A percentile compares a stretch with the other conserved stretches of the same genome.
phyloP scores from a whole-genome alignment of 2,329 filamentous ascomycete genomes.

The Aaosphaeria arxii region DNA sequence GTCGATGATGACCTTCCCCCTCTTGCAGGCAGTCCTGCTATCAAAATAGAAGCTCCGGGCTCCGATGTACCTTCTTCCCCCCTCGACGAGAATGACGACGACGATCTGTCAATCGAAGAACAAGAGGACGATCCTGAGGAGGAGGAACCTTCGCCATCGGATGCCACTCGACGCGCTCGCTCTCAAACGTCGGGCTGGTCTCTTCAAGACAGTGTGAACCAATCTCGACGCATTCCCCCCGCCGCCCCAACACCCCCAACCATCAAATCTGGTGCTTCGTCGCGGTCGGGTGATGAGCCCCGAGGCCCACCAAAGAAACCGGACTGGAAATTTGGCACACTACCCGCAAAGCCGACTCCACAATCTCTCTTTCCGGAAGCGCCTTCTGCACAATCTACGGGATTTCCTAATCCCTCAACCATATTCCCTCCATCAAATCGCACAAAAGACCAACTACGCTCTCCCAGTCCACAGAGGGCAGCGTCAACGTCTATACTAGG shows the following conservation, averaged over 20 bases:
- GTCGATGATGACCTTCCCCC: slow-evolving; percentile 41
- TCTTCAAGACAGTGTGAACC: slow-evolving; percentile 20
- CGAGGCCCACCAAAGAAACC: slow-evolving; percentile 14
- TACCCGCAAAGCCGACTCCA: slow-evolving; percentile 5
- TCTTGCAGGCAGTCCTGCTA: slow-evolving; percentile 47
- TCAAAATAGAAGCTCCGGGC: slow-evolving; percentile 39
- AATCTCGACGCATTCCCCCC: slow-evolving; percentile 22
- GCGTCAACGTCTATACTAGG: slow-evolving; percentile 47
- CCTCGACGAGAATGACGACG: slow-evolving; percentile 22
- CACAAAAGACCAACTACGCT: slow-evolving; percentile 59
- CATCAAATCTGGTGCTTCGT: slow-evolving; percentile 21
- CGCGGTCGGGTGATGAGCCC: slow-evolving; percentile 14
- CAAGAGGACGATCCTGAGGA: slow-evolving; percentile 40
- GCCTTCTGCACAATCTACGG: slow-evolving; percentile 20
- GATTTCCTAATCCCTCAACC: slow-evolving; percentile 43
- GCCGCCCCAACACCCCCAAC: slow-evolving; percentile 31
- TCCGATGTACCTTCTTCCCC: slow-evolving; percentile 32
- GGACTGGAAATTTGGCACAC: background rate
- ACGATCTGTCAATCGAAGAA: slow-evolving; percentile 42
- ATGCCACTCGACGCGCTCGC: slow-evolving; percentile 13
- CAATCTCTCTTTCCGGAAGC: slow-evolving; percentile 11
- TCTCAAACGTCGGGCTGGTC: slow-evolving; percentile 11
- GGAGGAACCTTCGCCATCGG: slow-evolving; percentile 17
- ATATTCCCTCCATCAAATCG: slow-evolving; percentile 54
- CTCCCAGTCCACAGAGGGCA: slow-evolving; percentile 69